Conservation (phyloP, 345 rosid genomes). For the Bruguiera gymnorhiza region DNA sequence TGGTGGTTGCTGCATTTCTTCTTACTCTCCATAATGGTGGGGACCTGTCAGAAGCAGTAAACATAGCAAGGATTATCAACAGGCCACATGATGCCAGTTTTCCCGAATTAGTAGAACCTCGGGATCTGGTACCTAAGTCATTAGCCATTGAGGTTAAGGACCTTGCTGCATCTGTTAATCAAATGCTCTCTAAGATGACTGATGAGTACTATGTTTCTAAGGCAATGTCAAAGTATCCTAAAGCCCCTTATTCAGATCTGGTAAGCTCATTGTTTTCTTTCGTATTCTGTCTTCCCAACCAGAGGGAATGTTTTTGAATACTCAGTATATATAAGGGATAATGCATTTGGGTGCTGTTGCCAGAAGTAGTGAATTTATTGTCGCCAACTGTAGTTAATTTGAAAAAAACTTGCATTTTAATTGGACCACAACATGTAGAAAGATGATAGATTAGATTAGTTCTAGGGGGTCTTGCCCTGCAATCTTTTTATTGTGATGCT, state of each 20-base stretch:
- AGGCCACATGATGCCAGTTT: conserved; percentile 45
- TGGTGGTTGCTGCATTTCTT: conserved; percentile 72
- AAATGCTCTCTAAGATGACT: conserved; percentile 52
- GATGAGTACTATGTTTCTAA: conserved; percentile 58
- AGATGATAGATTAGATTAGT: too few species aligned
- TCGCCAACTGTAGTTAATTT: too few species aligned
- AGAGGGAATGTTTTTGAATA: not conserved
- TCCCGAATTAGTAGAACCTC: conserved; percentile 46
- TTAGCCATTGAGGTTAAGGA: conserved; percentile 53
- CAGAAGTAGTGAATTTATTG: too few species aligned
- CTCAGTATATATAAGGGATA: not conserved
- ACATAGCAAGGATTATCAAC: conserved; percentile 55
- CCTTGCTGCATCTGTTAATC: conserved; percentile 55
- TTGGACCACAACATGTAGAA: too few species aligned
- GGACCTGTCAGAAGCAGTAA: conserved; percentile 58
- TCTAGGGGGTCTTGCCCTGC: too few species aligned
- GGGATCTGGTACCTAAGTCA: conserved; percentile 16
- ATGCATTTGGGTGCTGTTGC: not conserved
- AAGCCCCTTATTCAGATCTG: conserved; percentile 80
- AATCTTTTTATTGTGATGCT: too few species aligned
- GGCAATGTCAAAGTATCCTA: conserved; percentile 42
- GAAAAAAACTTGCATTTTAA: too few species aligned
- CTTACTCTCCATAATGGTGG: conserved; percentile 82
- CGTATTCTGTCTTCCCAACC: not conserved
- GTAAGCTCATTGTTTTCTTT: conserved; percentile 33